Base-by-base conservation (phyloP, 345 rosid genomes). In the Sonneratia caseolaris region DNA sequence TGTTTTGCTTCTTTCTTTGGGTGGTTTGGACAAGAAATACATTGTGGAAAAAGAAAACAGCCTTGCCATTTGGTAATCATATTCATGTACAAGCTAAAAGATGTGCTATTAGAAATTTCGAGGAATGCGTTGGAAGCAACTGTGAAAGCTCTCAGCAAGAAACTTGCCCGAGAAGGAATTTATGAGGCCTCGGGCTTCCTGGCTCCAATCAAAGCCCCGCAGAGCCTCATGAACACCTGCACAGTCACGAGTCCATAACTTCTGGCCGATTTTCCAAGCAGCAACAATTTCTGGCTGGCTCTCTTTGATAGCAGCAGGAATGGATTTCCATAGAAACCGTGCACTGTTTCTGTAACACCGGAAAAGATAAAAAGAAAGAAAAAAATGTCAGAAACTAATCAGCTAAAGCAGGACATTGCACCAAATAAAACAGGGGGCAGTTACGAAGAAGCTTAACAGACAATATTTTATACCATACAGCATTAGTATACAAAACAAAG, bases 221-320 rank as follows among this genome's bases (percentile, higher is more conserved):
- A 92, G 70, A 59, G 94, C 93, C 82, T 76, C 94, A 78, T 92
- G 80, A 2, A 95, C 98, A 68, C 86, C 88, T 0, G 90, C 84
- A 80, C 89, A 84, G 73, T 92, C 96, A 70, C 81, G 87, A 38
- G 87, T 85, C 98, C 97, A 95, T 22, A 92, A 81, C 78, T 81
- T 84, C 85, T 90, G 97, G 70, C 94, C 96, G 71, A 95, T 85
- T 76, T 49, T 78, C 98, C 97, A 95, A 32, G 81, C 88, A 8
- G 97, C 96, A 73, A 76, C 85, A 22, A 89, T 79, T 73, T 90
- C 97, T 0, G 86, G 88, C 70, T 82, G 85, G 85, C 74, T 88
- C 79, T 90, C 97, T 76, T 89, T 92, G 66, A 89, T 72, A 14
- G 76, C 53, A 3, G 82, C 59, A 72, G 96, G 93, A 75, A 95